Evolutionary conservation across 1,139 yeast species (phyloP), one percentile per base, ranked within the genome.

Genomic region (Taphrina flavorubra): DNA sequence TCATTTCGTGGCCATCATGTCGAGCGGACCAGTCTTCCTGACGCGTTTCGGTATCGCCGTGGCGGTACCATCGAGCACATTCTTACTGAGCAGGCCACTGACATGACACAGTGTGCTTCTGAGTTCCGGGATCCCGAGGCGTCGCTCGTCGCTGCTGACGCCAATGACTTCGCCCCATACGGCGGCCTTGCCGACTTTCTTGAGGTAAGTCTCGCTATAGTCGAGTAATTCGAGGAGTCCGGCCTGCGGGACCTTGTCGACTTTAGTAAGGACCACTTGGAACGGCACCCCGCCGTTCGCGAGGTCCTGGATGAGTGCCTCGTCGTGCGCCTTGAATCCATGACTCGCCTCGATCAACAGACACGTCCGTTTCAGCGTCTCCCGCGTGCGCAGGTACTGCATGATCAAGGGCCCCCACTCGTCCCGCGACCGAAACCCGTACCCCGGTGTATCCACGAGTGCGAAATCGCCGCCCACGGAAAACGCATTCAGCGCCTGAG

Each of bases 381-480:
- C 16, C 11, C 63, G 36, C 31, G 25, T 31, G 11, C 44, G 25
- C 25, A 65, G 57, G 40, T 65, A 65, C 16, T 47, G 36, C 40
- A 57, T 39, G 44, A 65, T 49, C 7, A 46, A 11, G 8, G 40
- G 36, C 14, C 68, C 68, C 57, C 61, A 57, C 20, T n/a, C 47
- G 13, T 42, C 63, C 10, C 61, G n/a, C 31, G 57, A 44, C 13
- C 60, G 51, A 51, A 18, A 65, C 51, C 68, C 68, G 53, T 65
- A 65, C 3, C 68, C 68, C 11, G 68, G 68, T 6, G 68, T 42
- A 49, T 65, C 68, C 25, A 65, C 63, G 36, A 65, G 58, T 13
- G 39, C 16, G 10, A 65, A 6, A 2, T 40, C 51, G n/a, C 61
- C 42, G 20, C 63, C 68, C 16, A 65, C 68, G 10, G 46, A n/a